phyloP scores from a whole-genome alignment of 164 flowering plant species.

The Vitis vinifera region DNA sequence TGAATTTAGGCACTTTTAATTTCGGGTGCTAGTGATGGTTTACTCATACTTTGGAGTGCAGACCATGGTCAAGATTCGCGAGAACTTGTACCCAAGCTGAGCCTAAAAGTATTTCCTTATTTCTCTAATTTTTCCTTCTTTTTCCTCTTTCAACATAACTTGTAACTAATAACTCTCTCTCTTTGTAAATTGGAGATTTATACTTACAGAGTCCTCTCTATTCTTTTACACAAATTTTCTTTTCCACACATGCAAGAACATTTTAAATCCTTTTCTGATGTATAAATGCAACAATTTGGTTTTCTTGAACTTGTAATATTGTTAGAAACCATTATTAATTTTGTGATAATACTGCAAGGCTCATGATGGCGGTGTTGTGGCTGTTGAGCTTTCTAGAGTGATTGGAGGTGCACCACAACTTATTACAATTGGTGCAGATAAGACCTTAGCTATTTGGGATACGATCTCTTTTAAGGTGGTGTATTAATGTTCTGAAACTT shows the following conservation, averaged over 20 bases:
- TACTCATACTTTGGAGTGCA: constrained; percentile 94
- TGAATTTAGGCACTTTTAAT: constrained; percentile 77
- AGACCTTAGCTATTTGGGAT: constrained; percentile 96
- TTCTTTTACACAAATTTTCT: too few relatives aligned
- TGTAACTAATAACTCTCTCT: too few relatives aligned
- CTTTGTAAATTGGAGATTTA: too few relatives aligned
- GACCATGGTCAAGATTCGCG: constrained; percentile 95
- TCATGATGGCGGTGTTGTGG: constrained; percentile 99
- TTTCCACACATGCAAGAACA: too few relatives aligned
- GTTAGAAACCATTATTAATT: neutral
- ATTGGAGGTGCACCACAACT: constrained; percentile 91
- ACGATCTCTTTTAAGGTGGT: constrained; percentile 94
- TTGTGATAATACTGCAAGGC: constrained; percentile 47
- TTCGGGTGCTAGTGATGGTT: constrained; percentile 97
- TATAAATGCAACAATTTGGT: neutral
- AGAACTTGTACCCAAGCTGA: constrained; percentile 96
- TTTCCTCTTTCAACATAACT: too few relatives aligned
- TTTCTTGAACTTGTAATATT: neutral
- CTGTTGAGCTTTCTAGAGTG: constrained; percentile 94
- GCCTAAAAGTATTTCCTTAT: constrained; percentile 61
- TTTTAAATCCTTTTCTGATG: too few relatives aligned
- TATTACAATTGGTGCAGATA: constrained; percentile 94
- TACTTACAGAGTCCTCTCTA: too few relatives aligned
- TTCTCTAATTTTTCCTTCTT: neutral
- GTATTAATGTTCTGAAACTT: neutral